Evolutionary conservation across 2,329 filamentous ascomycete species (phyloP).

Genomic region (Aspergillus niger): DNA sequence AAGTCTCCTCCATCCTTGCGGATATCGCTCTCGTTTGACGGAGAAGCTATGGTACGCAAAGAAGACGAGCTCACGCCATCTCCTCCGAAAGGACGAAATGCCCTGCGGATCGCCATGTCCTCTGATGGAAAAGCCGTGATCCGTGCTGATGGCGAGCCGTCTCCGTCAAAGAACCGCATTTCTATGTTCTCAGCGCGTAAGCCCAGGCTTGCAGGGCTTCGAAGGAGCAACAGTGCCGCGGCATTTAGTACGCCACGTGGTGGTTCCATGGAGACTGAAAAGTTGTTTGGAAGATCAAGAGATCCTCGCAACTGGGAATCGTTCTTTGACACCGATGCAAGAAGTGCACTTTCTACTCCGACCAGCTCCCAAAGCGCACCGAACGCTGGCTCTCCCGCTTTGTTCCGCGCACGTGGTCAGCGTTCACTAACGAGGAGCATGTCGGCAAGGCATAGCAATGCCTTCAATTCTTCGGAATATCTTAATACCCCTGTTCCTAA

Average conservation of each 20-base stretch:
- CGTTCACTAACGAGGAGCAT: constrained; percentile 50
- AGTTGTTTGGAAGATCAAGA: constrained; percentile 73
- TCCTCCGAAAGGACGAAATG: constrained; percentile 45
- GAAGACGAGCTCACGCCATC: constrained; percentile 45
- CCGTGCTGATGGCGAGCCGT: constrained; percentile 69
- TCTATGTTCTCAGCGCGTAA: constrained; percentile 51
- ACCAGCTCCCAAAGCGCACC: constrained; percentile 72
- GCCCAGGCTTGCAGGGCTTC: constrained; percentile 57
- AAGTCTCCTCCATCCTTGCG: constrained; percentile 43
- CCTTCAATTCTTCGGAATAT: constrained; percentile 39
- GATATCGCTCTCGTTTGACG: constrained; percentile 46
- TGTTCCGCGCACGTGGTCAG: constrained; percentile 72
- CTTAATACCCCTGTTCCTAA: constrained; percentile 54
- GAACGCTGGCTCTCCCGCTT: constrained; percentile 71
- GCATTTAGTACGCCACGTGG: constrained; percentile 58
- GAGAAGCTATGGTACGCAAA: constrained; percentile 41
- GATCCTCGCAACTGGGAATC: constrained; percentile 91
- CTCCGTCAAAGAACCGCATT: constrained; percentile 59
- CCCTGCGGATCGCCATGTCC: constrained; percentile 77
- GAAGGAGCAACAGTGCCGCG: constrained; percentile 71
- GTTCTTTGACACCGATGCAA: constrained; percentile 77
- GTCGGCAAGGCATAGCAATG: constrained; percentile 58
- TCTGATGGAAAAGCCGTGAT: constrained; percentile 90
- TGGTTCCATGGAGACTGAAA: constrained; percentile 52
- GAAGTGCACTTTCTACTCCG: constrained; percentile 77